phyloP scores from a whole-genome alignment of 768 basidiomycete genomes.

The Suillus occidentalis region DNA sequence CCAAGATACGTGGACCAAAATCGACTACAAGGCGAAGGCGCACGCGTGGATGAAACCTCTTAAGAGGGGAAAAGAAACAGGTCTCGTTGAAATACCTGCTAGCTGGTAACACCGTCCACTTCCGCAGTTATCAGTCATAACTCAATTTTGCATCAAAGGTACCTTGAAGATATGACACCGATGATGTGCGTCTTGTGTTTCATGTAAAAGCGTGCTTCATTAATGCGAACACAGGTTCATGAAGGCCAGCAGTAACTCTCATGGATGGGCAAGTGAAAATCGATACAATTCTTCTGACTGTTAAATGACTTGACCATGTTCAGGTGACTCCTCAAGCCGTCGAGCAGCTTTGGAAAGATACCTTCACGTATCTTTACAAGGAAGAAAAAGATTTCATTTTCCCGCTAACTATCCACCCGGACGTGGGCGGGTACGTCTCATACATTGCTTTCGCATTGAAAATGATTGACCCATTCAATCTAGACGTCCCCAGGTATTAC shows the following conservation, averaged over 20 bases:
- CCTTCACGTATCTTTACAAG: conserved; percentile 62
- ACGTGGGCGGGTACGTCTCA: conserved; percentile 58
- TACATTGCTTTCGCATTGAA: conserved; percentile 7
- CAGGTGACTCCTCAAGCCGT: conserved; percentile 60
- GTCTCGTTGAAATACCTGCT: conserved; percentile 59
- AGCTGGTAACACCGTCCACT: conserved; percentile 48
- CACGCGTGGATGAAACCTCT: conserved; percentile 73
- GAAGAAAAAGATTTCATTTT: conserved; percentile 64
- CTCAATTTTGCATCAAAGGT: conserved; percentile 32
- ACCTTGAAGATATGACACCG: conserved; percentile 69
- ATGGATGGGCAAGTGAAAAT: conserved; percentile 52
- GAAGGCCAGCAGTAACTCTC: conserved; percentile 60
- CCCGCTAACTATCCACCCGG: conserved; percentile 73
- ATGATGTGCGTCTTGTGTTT: conserved; percentile 49
- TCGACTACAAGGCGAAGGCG: conserved; percentile 56
- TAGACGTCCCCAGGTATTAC: conserved; percentile 62
- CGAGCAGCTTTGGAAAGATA: conserved; percentile 72
- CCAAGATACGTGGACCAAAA: conserved; percentile 67
- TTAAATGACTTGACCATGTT: not conserved
- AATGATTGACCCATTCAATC: not conserved
- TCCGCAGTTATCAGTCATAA: not conserved
- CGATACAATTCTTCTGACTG: not conserved
- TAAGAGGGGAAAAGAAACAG: conserved; percentile 56
- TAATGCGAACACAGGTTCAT: conserved; percentile 51
- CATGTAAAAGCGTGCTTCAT: not conserved